Percentiles rank a stretch among this genome's conserved stretches.
Conservation (phyloP, 1,284 basidiomycete genomes). For the Ustilago cynodontis region DNA sequence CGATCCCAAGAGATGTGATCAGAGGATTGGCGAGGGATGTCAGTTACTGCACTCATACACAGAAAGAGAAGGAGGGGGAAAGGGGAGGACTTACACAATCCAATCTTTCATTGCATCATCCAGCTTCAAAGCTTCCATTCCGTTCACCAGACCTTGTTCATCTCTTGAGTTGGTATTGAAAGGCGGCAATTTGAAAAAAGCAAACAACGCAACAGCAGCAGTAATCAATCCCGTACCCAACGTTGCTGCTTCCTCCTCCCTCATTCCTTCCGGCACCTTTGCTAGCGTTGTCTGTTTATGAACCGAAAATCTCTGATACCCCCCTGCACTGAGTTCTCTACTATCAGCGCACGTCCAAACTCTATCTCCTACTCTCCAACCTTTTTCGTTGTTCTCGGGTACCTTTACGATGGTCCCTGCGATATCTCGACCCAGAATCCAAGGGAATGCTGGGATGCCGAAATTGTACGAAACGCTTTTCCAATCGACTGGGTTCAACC, state of each 20-base stretch:
- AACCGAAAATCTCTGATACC: conserved; percentile 55
- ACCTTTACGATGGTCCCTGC: conserved; percentile 72
- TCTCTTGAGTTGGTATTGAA: background rate
- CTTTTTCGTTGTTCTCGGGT: conserved; percentile 70
- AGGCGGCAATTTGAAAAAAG: conserved; percentile 52
- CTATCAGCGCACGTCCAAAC: conserved; percentile 66
- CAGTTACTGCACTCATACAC: too few relatives aligned
- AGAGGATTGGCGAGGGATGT: too few relatives aligned
- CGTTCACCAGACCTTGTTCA: background rate
- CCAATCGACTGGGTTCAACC: conserved; percentile 64
- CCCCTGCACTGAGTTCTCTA: conserved; percentile 52
- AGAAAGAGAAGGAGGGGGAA: background rate
- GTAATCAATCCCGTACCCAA: conserved; percentile 69
- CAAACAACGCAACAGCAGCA: conserved; percentile 56
- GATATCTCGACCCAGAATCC: conserved; percentile 73
- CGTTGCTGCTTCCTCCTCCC: conserved; percentile 56
- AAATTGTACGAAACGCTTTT: conserved; percentile 60
- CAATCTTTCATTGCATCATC: conserved; percentile 19
- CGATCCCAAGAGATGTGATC: too few relatives aligned
- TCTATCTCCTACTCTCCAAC: conserved; percentile 72
- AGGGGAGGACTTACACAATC: conserved; percentile 42
- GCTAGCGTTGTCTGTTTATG: conserved; percentile 50
- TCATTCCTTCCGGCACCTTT: conserved; percentile 26
- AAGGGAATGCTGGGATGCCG: conserved; percentile 60
- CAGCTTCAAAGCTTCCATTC: background rate